A percentile compares a stretch with the other conserved stretches of the same genome.
These are phyloP conservation scores for Agarophyton chilense DNA, from an alignment of 23 red algal genomes.

Conservation along the genomic window DNA sequence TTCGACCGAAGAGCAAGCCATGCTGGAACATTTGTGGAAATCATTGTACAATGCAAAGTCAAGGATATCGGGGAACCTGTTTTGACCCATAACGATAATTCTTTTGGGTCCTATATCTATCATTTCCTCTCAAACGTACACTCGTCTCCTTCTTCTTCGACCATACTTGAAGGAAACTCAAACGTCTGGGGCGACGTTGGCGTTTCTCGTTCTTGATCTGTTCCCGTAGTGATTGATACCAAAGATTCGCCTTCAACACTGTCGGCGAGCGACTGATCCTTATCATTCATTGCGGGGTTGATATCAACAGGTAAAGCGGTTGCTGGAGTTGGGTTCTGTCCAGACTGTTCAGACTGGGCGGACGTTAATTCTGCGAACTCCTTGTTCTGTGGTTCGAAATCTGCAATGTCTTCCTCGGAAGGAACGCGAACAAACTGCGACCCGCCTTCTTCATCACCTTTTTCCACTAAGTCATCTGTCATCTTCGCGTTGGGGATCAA, in stretches of 20 bases:
- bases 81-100: background rate
- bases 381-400: slow-evolving; percentile 16
- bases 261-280: background rate
- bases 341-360: background rate
- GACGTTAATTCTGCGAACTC: background rate
- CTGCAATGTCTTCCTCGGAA: slow-evolving; percentile 1
- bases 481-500: slow-evolving; percentile 68
- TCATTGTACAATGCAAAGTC: background rate
- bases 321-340: background rate
- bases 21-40: background rate
- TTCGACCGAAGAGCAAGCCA: background rate
- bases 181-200: background rate
- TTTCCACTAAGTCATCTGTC: slow-evolving; percentile 68
- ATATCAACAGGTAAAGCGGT: background rate
- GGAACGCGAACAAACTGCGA: slow-evolving; percentile 13
- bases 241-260: background rate
- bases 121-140: background rate
- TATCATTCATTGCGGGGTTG: background rate
- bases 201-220: background rate
- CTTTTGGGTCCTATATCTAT: background rate
- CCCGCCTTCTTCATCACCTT: background rate
- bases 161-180: slow-evolving; percentile 1
- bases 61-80: background rate
- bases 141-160: slow-evolving; percentile 12
- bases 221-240: slow-evolving; percentile 21